Evolutionary conservation across 2,329 filamentous ascomycete genomes (phyloP).

Genomic region (Sarocladium brachiariae): DNA sequence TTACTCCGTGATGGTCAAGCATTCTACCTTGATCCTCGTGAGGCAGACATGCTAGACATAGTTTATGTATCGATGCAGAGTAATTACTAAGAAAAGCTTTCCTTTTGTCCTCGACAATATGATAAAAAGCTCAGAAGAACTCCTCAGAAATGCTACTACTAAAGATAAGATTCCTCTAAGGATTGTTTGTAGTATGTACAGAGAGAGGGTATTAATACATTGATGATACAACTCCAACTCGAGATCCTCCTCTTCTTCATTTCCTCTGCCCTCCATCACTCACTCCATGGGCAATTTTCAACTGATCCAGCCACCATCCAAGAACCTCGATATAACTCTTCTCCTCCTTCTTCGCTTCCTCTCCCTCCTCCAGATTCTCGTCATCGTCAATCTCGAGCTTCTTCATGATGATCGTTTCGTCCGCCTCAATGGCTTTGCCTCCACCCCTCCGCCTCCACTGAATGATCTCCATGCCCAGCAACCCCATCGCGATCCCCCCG

Average conservation of each 20-base stretch:
- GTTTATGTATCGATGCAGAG: too few species aligned
- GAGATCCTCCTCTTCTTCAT: not conserved
- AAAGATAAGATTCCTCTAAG: too few species aligned
- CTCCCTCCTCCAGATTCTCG: not conserved
- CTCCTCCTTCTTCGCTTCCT: not conserved
- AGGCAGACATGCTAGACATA: too few species aligned
- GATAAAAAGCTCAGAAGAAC: too few species aligned
- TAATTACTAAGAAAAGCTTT: too few species aligned
- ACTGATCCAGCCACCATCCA: not conserved
- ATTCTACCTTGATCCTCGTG: too few species aligned
- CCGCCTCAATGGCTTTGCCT: not conserved
- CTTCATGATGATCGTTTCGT: not conserved
- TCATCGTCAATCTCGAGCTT: not conserved
- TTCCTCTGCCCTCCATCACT: not conserved
- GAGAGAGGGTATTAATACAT: too few species aligned
- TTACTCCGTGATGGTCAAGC: too few species aligned
- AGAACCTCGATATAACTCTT: not conserved
- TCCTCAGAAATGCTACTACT: too few species aligned
- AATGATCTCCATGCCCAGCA: slow-evolving; percentile 31
- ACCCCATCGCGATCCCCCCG: slow-evolving; percentile 42
- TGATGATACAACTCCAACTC: not conserved
- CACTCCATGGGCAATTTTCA: not conserved
- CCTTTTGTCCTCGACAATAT: too few species aligned
- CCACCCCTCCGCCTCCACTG: slow-evolving; percentile 10
- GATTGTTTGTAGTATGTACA: too few species aligned